Evolutionary conservation across 192 early-diverging fungal species (phyloP), one percentile per base, ranked within the genome.

Genomic region (Gaertneriomyces sp.): DNA sequence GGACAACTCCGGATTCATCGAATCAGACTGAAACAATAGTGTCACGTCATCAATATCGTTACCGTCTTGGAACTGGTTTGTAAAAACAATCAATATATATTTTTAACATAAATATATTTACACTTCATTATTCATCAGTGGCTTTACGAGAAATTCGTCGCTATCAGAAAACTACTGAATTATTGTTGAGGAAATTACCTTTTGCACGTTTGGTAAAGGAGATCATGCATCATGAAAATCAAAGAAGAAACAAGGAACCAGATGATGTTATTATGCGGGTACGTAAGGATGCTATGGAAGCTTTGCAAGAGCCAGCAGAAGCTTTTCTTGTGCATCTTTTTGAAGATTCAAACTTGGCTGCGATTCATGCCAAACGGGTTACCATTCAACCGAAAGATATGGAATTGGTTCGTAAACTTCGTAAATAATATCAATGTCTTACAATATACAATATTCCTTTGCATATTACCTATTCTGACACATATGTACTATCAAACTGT

Each of bases 331-430:
- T 93, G 4, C 90, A 90, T 72, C 68, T 92, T 58, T 91, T 93
- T 74, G 92, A 95, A 72, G 93, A 95, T 66, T 87, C 93, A 88
- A 96, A 96, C 68, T 74, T 96, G 20, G 92, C 90, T 58, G 93
- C 93, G 0, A 89, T 96, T 58, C 93, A 96, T 60, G 93, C 92
- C 14, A 94, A 94, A 69, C 80, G 93, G 6, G 93, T 96, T 7
- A 96, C 93, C 5, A 82, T 96, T 44, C 92, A 92, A 92, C 88
- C 89, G 56, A 84, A 88, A 49, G 93, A 96, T 68, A 93, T 96
- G 44, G 90, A 94, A 67, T 80, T 96, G 41, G 93, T 92, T 7
- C 75, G 91, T 50, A 81, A 92, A 42, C 91, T 95, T 65, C 84
- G 93, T 67, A n/a, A n/a, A n/a, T n/a, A n/a, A n/a, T n/a, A n/a